Conservation (phyloP, 2,329 filamentous ascomycete genomes). For the Cordyceps cicadae region DNA sequence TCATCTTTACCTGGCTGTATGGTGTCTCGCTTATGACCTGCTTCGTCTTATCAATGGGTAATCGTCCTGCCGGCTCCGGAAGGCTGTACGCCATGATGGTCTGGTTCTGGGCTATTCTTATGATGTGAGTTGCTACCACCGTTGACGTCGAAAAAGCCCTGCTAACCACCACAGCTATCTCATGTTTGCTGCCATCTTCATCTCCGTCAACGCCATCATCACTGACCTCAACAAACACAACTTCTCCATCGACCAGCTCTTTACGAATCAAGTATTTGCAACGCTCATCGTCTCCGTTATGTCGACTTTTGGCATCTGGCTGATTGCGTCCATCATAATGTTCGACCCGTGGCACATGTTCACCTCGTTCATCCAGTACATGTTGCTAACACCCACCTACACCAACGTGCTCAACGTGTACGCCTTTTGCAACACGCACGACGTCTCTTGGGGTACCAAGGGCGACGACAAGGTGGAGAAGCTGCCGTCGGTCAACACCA, state of each 20-base stretch:
- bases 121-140: constrained; percentile 54
- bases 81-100: constrained; percentile 94
- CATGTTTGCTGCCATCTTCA: constrained; percentile 89
- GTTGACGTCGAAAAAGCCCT: too few relatives aligned
- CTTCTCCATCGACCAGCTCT: constrained; percentile 65
- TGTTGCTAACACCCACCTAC: constrained; percentile 89
- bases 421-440: constrained; percentile 96
- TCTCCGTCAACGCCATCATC: constrained; percentile 81
- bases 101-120: constrained; percentile 95
- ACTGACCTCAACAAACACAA: constrained; percentile 51
- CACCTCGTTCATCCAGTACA: constrained; percentile 90
- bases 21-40: constrained; percentile 86
- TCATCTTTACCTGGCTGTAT: constrained; percentile 95
- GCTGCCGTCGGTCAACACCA: constrained; percentile 78
- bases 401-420: constrained; percentile 99
- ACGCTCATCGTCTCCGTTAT: constrained; percentile 86
- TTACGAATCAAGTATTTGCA: constrained; percentile 84
- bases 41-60: constrained; percentile 90
- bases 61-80: constrained; percentile 88
- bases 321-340: constrained; percentile 86
- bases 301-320: constrained; percentile 89
- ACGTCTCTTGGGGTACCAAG: constrained; percentile 97
- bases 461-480: constrained; percentile 94
- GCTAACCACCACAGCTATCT: constrained; percentile 55
- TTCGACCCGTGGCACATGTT: constrained; percentile 99